These are phyloP conservation scores for Byssochlamys sp. DNA, from an alignment of 2,329 filamentous ascomycete species.

Conservation along the genomic window DNA sequence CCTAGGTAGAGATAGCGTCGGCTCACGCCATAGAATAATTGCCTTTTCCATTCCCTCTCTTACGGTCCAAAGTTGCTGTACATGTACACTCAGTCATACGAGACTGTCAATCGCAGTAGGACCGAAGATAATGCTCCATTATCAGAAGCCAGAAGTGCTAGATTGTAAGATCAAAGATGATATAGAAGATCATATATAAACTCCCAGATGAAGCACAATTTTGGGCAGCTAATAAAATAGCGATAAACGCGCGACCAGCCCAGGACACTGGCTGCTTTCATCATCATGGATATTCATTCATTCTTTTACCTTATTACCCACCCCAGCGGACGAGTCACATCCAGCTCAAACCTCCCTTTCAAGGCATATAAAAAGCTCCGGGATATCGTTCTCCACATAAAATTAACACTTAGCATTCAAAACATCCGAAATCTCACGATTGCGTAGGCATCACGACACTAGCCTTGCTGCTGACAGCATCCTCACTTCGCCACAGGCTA, in stretches of 20 bases:
- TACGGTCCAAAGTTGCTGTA: neutral
- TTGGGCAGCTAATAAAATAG: neutral
- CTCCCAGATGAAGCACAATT: neutral
- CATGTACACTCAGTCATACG: neutral
- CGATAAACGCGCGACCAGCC: neutral
- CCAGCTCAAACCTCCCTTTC: neutral
- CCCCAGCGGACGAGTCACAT: neutral
- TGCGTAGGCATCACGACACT: slow-evolving; percentile 79
- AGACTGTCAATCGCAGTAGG: neutral
- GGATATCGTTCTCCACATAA: neutral
- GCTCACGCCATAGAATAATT: neutral
- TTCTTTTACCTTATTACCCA: neutral
- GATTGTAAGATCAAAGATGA: neutral
- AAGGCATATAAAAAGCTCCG: neutral
- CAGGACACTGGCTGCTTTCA: neutral
- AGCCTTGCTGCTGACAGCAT: slow-evolving; percentile 76
- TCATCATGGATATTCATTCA: neutral
- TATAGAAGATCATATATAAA: neutral
- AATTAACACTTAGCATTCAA: neutral
- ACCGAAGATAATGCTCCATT: neutral
- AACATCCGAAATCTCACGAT: slow-evolving; percentile 13
- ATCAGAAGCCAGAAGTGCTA: neutral
- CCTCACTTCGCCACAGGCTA: slow-evolving; percentile 74
- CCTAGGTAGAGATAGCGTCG: neutral
- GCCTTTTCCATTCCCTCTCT: neutral